These are phyloP conservation scores for Carpinus viminea DNA, from an alignment of 306 rosid species.

Conservation along the genomic window DNA sequence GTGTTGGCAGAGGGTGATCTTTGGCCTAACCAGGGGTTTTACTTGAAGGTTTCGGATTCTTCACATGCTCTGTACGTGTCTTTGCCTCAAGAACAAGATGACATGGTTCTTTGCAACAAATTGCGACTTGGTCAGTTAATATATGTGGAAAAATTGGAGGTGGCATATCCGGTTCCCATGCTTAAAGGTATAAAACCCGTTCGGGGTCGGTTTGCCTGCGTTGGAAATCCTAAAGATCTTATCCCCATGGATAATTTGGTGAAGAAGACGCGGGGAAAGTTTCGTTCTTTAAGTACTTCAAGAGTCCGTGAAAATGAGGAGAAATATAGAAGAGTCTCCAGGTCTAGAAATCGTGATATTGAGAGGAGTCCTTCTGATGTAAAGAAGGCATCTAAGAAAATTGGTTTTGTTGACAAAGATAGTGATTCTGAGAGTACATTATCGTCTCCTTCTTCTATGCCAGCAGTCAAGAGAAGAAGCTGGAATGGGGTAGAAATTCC, in stretches of 20 bases:
- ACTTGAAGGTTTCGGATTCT: constrained; percentile 44
- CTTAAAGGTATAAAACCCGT: constrained; percentile 35
- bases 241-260: constrained; percentile 20
- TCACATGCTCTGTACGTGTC: constrained; percentile 36
- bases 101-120: constrained; percentile 35
- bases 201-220: constrained; percentile 19
- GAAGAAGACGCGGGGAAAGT: constrained; percentile 5
- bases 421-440: constrained; percentile 22
- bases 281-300: constrained; percentile 23
- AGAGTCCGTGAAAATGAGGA: constrained; percentile 5
- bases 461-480: constrained; percentile 32
- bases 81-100: constrained; percentile 38
- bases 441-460: constrained; percentile 14
- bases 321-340: not conserved
- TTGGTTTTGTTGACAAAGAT: constrained; percentile 9
- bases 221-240: constrained; percentile 36
- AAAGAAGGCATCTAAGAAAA: constrained; percentile 8
- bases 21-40: constrained; percentile 39
- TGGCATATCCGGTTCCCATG: constrained; percentile 24
- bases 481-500: constrained; percentile 28
- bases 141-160: constrained; percentile 33
- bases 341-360: constrained; percentile 4
- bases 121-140: constrained; percentile 38
- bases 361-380: constrained; percentile 11
- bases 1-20: constrained; percentile 31